Conservation (phyloP, 352 stramenopile species). For the Pythium vanterpoolii region DNA sequence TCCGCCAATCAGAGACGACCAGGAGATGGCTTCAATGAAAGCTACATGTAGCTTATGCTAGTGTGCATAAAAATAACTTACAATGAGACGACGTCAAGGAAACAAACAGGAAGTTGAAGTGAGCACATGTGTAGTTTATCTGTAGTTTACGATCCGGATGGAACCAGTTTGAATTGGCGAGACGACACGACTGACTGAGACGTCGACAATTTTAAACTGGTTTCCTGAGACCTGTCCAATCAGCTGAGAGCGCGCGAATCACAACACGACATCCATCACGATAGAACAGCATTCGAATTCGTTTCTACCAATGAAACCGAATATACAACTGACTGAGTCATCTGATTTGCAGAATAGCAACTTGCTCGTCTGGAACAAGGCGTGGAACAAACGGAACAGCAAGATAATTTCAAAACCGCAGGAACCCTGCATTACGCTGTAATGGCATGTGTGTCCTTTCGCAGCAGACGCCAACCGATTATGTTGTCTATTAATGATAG, state of each 20-base stretch:
- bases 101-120: slow-evolving; percentile 21
- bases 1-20: slow-evolving; percentile 18
- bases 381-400: neutral
- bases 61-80: slow-evolving; percentile 3
- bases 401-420: neutral
- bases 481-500: no score
- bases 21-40: slow-evolving; percentile 1
- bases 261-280: neutral
- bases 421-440: neutral
- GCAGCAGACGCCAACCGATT: no score
- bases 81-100: neutral
- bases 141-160: slow-evolving; percentile 1
- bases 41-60: slow-evolving; percentile 9
- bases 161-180: slow-evolving; percentile 18
- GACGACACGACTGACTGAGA: no score
- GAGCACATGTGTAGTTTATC: slow-evolving; percentile 10
- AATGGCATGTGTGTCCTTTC: no score
- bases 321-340: neutral
- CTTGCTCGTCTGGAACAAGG: neutral
- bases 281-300: slow-evolving; percentile 7
- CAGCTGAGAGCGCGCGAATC: slow-evolving; percentile 10
- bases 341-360: neutral
- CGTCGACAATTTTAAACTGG: no score
- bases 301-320: slow-evolving; percentile 1
- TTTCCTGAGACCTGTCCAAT: slow-evolving; percentile 18